Conservation (phyloP, 2,329 filamentous ascomycete genomes). For the Xylaria sp. region DNA sequence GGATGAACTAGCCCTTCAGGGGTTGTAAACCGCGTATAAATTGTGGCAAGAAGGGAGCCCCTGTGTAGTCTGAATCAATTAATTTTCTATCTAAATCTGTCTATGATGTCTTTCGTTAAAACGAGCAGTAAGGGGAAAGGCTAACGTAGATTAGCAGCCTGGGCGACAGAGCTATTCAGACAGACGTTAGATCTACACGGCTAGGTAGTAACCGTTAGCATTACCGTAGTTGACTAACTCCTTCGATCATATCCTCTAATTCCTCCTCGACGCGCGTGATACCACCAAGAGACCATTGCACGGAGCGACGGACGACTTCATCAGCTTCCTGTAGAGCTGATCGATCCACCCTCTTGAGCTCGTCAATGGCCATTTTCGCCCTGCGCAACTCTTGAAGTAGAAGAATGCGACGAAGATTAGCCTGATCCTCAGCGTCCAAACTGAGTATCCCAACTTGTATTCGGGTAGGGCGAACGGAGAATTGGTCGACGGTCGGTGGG, state of each 20-base stretch:
- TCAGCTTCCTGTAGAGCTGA: conserved; percentile 10
- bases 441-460: conserved; percentile 19
- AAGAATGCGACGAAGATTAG: conserved; percentile 9
- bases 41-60: too few relatives aligned
- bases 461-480: conserved; percentile 6
- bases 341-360: conserved; percentile 16
- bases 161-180: too few relatives aligned
- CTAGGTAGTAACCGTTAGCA: too few relatives aligned
- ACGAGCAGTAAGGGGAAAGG: too few relatives aligned
- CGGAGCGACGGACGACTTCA: neutral
- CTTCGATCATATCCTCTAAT: conserved; percentile 20
- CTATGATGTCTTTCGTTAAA: too few relatives aligned
- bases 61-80: too few relatives aligned
- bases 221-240: neutral
- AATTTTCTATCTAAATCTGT: too few relatives aligned
- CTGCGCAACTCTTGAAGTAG: conserved; percentile 21
- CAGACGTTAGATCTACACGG: too few relatives aligned
- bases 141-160: too few relatives aligned
- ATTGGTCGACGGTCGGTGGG: conserved; percentile 5
- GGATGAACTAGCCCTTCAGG: too few relatives aligned
- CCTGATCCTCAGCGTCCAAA: conserved; percentile 18
- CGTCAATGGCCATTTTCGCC: conserved; percentile 6
- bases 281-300: conserved; percentile 15
- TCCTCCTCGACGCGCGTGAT: conserved; percentile 10
- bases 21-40: too few relatives aligned